A percentile compares a stretch with the other conserved stretches of the same genome.
Conservation (phyloP, 345 rosid genomes). For the Eucalyptus polyanthemos region DNA sequence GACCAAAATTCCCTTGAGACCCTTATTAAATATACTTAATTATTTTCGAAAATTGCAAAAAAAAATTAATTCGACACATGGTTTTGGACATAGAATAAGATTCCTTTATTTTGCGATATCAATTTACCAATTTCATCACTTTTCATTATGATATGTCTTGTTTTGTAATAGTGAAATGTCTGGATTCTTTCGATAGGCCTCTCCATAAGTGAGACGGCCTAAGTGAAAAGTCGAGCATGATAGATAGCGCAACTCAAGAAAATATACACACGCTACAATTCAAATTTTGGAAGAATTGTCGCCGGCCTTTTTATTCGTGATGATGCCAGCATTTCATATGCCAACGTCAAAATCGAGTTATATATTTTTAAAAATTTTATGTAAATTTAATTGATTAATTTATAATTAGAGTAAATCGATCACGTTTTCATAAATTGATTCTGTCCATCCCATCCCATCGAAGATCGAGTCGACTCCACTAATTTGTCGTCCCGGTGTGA, state of each 20-base stretch:
- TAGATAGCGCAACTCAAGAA: too few relatives aligned
- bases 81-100: not conserved
- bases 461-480: not conserved
- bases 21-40: too few relatives aligned
- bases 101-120: not conserved
- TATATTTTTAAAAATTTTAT: accelerated
- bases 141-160: accelerated
- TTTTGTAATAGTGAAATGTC: too few relatives aligned
- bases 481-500: not conserved
- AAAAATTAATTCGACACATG: accelerated
- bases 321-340: not conserved
- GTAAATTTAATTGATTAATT: not conserved
- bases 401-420: not conserved
- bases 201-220: accelerated
- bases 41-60: not conserved
- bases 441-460: not conserved
- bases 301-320: accelerated
- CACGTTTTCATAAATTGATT: not conserved
- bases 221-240: accelerated
- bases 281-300: too few relatives aligned
- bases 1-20: not conserved
- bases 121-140: not conserved
- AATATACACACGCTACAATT: accelerated
- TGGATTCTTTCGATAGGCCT: accelerated
- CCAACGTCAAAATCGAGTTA: not conserved